Percentiles rank a stretch among this genome's conserved stretches.
Evolutionary conservation across 140 eudicot genomes (phyloP).

Genomic region (Stevia rebaudiana): DNA sequence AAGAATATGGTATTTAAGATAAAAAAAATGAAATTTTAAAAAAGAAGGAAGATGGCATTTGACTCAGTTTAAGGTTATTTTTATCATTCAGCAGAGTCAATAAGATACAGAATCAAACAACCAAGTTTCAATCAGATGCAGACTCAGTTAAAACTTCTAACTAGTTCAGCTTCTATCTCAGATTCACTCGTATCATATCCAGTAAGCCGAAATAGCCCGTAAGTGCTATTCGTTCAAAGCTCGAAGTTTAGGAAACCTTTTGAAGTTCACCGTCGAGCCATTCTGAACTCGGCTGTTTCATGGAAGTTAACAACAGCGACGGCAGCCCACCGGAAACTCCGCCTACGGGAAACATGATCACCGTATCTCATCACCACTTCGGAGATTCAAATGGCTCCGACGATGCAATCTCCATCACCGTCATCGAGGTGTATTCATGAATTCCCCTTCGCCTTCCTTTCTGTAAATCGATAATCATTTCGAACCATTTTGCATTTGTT

Average conservation of each 20-base stretch:
- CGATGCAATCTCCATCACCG: constrained; percentile 38
- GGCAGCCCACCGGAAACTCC: constrained; percentile 20
- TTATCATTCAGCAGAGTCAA: too few species aligned
- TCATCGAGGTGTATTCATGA: constrained; percentile 42
- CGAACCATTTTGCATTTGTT: neutral
- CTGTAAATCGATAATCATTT: constrained; percentile 7
- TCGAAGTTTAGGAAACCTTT: neutral
- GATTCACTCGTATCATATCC: too few species aligned
- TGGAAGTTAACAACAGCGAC: constrained; percentile 23
- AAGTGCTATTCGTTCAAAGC: too few species aligned
- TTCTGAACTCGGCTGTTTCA: neutral
- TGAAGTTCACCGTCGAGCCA: neutral
- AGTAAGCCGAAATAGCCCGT: too few species aligned
- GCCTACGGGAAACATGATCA: constrained; percentile 31
- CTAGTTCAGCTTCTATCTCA: too few species aligned
- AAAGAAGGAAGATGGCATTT: too few species aligned
- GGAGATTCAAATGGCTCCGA: constrained; percentile 25
- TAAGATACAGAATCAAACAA: too few species aligned
- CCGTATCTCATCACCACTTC: constrained; percentile 41
- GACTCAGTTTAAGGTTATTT: too few species aligned
- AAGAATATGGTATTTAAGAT: too few species aligned
- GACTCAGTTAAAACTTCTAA: too few species aligned
- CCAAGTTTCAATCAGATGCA: too few species aligned
- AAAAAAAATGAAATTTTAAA: too few species aligned
- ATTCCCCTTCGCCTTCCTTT: neutral